Evolutionary conservation across 1,139 yeast genomes (phyloP).

Genomic region (Groenewaldozyma auringiensis): DNA sequence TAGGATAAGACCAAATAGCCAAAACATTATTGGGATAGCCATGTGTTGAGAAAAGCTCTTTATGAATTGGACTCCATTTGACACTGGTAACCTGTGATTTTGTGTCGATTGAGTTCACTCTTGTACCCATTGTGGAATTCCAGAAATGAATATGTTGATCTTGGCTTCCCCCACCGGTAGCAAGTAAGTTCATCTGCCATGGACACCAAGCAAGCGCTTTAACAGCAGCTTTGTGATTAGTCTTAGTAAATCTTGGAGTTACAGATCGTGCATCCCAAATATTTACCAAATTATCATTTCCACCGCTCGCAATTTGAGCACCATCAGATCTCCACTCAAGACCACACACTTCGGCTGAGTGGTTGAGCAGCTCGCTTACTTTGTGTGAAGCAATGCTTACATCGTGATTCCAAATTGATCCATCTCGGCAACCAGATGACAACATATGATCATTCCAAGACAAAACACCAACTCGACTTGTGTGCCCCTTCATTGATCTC

Average conservation of each 20-base stretch:
- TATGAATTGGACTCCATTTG: conserved; percentile 77
- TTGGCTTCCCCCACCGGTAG: conserved; percentile 94
- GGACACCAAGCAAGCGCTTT: conserved; percentile 97
- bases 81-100: conserved; percentile 91
- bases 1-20: conserved; percentile 78
- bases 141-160: conserved; percentile 90
- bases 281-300: conserved; percentile 87
- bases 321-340: conserved; percentile 83
- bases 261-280: conserved; percentile 89
- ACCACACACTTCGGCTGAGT: conserved; percentile 90
- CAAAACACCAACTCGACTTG: conserved; percentile 74
- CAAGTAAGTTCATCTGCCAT: conserved; percentile 68
- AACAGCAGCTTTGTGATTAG: conserved; percentile 87
- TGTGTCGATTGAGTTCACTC: conserved; percentile 80
- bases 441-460: conserved; percentile 79
- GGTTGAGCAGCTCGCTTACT: conserved; percentile 52
- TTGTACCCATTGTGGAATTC: conserved; percentile 87
- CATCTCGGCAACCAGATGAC: conserved; percentile 77
- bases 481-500: conserved; percentile 68
- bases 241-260: conserved; percentile 66
- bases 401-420: conserved; percentile 82
- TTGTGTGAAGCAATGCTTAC: conserved; percentile 83
- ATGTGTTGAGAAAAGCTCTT: conserved; percentile 88
- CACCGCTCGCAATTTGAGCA: conserved; percentile 81
- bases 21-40: conserved; percentile 88